Percentiles rank a stretch among this genome's conserved stretches.
Evolutionary conservation across 805 yeast genomes (phyloP).

Genomic region (Saccharomycopsis schoenii): DNA sequence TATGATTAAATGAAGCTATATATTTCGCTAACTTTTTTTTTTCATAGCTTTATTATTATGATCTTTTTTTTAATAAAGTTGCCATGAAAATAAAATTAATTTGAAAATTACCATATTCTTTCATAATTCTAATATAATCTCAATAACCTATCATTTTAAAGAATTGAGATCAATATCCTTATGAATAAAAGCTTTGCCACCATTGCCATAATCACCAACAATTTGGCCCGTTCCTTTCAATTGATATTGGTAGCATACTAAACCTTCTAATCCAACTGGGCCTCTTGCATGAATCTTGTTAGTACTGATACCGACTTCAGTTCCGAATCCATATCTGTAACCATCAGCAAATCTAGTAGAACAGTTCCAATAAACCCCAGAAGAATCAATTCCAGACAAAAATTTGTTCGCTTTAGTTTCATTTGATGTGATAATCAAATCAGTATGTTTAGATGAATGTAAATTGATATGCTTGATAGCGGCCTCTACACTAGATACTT

Average conservation of each 20-base stretch:
- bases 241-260: conserved; percentile 92
- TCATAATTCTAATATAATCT: not conserved
- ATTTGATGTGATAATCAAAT: conserved; percentile 74
- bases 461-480: conserved; percentile 83
- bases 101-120: not conserved
- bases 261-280: conserved; percentile 95
- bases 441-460: conserved; percentile 96
- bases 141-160: not conserved
- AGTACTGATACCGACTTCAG: conserved; percentile 96
- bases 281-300: conserved; percentile 97
- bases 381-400: conserved; percentile 79
- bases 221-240: conserved; percentile 88
- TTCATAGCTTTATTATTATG: not conserved
- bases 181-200: conserved; percentile 67
- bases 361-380: conserved; percentile 97
- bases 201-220: conserved; percentile 87
- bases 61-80: not conserved
- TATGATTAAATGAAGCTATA: conserved; percentile 44
- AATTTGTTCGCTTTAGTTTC: conserved; percentile 64
- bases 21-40: not conserved
- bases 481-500: conserved; percentile 46
- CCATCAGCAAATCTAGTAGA: conserved; percentile 98
- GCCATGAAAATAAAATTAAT: not conserved
- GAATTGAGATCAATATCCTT: conserved; percentile 37
- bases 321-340: conserved; percentile 95